Base-by-base conservation (phyloP, 371 early-diverging fungal species). In the Syncephalastrum contaminatum region DNA sequence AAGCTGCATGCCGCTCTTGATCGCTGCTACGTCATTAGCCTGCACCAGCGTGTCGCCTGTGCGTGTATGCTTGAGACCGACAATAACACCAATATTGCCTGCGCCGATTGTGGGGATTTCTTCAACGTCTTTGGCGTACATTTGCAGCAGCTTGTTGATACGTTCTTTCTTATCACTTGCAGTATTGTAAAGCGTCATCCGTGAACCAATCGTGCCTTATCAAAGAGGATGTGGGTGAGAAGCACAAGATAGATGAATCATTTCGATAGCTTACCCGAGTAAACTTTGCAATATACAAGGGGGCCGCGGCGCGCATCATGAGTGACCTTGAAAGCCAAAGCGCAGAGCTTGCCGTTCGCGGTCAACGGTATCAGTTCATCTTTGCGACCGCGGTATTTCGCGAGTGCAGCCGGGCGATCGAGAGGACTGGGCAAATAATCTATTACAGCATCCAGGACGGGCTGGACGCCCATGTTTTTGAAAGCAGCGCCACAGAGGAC, bases 311-410 rank as follows among this genome's bases (percentile, higher is more conserved):
- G 80, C 5, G 81, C 62, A 64, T 97, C 95, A 48, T 91, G 87
- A 0, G 89, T 76, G 1, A 98, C 95, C 56, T 98, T 98, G 75
- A 97, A 97, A 0, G 96, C 98, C 60, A 98, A 73, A 0, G 96
- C 97, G 56, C 86, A 89, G 12, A 94, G 67, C 8, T 81, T 68
- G 1, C 68, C 81, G 18, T 73, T 73, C 20, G 84, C 81, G 15
- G 73, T 44, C 30, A 75, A 58, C 4, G 65, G 75, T 45, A 66
- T 66, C 40, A 64, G 58, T 49, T 51, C 68, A 21, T 46, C 60
- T 18, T 64, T 75, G 40, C 49, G 78, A 55, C 54, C 68, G 12
- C 62, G 62, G 48, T 77, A 60, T 6, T 73, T 79, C 1, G 80
- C 89, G 13, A 88, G 58, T 14, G 88, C 83, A 39, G 86, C 64